Evolutionary conservation across 1,284 basidiomycete genomes (phyloP).

Genomic region (Fomes fomentarius): DNA sequence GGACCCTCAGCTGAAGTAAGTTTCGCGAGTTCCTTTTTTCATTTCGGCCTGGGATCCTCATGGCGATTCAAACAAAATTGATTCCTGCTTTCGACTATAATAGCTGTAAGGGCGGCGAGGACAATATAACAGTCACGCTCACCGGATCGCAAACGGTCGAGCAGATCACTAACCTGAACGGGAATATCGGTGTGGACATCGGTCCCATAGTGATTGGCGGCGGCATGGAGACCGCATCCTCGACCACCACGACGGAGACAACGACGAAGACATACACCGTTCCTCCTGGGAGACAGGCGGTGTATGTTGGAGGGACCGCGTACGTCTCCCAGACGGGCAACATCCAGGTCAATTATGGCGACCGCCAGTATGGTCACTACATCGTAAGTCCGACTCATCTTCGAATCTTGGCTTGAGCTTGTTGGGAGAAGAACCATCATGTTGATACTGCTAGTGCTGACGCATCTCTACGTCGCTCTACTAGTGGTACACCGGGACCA

Average conservation of each 20-base stretch:
- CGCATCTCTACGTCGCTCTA: too few species aligned
- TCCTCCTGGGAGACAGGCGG: constrained; percentile 8
- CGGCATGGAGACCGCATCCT: not conserved
- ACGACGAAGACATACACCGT: constrained; percentile 8
- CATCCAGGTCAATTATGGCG: constrained; percentile 12
- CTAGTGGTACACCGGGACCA: too few species aligned
- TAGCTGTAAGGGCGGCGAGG: constrained; percentile 11
- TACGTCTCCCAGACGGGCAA: constrained; percentile 4
- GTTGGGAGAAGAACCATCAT: too few species aligned
- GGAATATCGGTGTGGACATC: constrained; percentile 8
- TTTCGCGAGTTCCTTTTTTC: not conserved
- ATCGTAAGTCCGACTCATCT: not conserved
- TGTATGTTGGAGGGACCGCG: constrained; percentile 7
- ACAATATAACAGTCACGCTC: constrained; percentile 8
- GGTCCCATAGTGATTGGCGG: constrained; percentile 12
- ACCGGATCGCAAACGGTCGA: constrained; percentile 2
- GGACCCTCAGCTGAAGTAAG: constrained; percentile 16
- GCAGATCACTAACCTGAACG: constrained; percentile 4
- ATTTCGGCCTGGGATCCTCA: too few species aligned
- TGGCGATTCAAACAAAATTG: not conserved
- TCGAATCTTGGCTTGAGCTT: not conserved
- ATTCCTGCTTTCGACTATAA: not conserved
- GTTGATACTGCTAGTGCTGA: too few species aligned
- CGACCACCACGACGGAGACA: constrained; percentile 3
- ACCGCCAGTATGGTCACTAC: constrained; percentile 7